Conservation (phyloP, 2,329 filamentous ascomycete genomes). For the Monilinia fructicola region DNA sequence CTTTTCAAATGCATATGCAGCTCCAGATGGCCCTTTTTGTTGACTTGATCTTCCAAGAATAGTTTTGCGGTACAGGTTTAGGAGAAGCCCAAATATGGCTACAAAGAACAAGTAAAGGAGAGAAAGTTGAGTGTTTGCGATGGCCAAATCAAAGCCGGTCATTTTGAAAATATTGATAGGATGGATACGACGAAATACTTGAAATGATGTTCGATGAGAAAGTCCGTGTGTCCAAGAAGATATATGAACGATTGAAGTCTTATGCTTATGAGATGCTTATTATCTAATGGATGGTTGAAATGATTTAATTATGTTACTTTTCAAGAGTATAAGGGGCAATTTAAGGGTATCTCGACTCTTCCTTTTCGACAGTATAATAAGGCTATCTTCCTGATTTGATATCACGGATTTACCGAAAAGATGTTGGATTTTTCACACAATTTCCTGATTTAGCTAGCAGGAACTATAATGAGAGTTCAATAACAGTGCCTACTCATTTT, state of each 20-base stretch:
- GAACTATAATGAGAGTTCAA: background rate
- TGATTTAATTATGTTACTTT: background rate
- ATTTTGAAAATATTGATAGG: slow-evolving; percentile 1
- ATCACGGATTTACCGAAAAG: background rate
- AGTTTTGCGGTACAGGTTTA: slow-evolving; percentile 4
- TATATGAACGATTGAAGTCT: background rate
- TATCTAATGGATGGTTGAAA: background rate
- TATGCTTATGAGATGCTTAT: background rate
- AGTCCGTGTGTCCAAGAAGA: background rate
- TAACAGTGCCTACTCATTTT: background rate
- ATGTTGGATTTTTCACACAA: background rate
- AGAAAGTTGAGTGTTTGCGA: slow-evolving; percentile 10
- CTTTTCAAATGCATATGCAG: background rate
- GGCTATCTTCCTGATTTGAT: background rate
- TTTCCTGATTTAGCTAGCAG: background rate
- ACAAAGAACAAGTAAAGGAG: slow-evolving; percentile 5
- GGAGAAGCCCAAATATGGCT: slow-evolving; percentile 3
- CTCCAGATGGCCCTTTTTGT: background rate
- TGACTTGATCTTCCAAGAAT: background rate
- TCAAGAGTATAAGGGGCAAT: background rate
- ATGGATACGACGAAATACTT: background rate
- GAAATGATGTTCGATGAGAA: background rate
- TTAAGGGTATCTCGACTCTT: background rate
- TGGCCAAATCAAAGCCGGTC: slow-evolving; percentile 3
- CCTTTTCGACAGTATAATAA: background rate